Evolutionary conservation across 2,329 filamentous ascomycete genomes (phyloP).

Genomic region (Cryoendolithus antarcticus): DNA sequence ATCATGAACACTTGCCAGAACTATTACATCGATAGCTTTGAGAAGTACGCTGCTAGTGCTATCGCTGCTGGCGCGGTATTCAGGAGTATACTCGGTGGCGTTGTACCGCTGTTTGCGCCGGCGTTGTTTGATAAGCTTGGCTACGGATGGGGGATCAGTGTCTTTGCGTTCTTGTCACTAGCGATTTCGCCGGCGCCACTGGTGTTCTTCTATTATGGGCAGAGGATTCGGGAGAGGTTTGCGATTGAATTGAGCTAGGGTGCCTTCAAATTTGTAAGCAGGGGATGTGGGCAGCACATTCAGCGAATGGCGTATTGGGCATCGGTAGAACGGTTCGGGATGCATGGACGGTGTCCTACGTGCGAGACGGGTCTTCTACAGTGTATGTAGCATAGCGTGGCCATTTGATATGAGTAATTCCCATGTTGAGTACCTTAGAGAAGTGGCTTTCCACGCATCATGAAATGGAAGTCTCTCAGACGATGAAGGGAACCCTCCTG

Average conservation of each 20-base stretch:
- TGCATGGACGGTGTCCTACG: no score
- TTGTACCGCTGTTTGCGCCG: slow-evolving; percentile 36
- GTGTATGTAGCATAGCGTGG: no score
- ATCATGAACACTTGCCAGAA: slow-evolving; percentile 43
- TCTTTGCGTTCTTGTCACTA: slow-evolving; percentile 35
- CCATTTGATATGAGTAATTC: no score
- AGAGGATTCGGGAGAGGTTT: slow-evolving; percentile 34
- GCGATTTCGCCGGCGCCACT: slow-evolving; percentile 37
- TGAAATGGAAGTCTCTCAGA: no score
- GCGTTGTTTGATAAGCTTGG: slow-evolving; percentile 32
- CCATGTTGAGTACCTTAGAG: no score
- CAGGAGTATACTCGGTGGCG: slow-evolving; percentile 33
- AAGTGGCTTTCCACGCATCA: no score
- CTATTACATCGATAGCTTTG: slow-evolving; percentile 42
- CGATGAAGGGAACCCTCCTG: no score
- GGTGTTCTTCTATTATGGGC: slow-evolving; percentile 38
- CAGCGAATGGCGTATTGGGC: no score
- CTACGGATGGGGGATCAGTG: slow-evolving; percentile 38
- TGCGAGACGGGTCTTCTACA: no score
- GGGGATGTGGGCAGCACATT: no score
- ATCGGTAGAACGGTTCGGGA: no score
- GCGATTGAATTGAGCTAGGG: slow-evolving; percentile 21
- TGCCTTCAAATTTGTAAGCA: no score
- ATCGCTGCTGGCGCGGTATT: slow-evolving; percentile 40
- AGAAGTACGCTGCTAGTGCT: slow-evolving; percentile 37